Conservation (phyloP, 1,284 basidiomycete genomes). For the Ganoderma leucocontextum region DNA sequence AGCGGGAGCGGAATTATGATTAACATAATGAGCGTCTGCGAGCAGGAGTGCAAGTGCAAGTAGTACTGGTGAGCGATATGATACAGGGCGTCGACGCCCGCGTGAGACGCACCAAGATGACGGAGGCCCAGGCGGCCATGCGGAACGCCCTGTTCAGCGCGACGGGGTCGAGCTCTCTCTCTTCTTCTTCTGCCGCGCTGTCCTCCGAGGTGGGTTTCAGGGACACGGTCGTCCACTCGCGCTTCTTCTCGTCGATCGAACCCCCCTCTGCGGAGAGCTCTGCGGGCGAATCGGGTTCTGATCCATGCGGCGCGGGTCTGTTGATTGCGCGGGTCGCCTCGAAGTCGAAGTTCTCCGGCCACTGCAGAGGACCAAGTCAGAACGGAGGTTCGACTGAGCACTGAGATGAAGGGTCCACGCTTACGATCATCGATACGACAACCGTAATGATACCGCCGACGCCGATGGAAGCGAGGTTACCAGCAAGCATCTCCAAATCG, state of each 20-base stretch:
- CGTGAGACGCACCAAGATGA: constrained; percentile 62
- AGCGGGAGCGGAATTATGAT: constrained; percentile 84
- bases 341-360: constrained; percentile 86
- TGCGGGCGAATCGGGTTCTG: constrained; percentile 26
- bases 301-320: constrained; percentile 40
- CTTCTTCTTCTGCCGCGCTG: constrained; percentile 49
- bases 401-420: constrained; percentile 29
- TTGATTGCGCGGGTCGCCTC: constrained; percentile 82
- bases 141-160: constrained; percentile 75
- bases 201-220: constrained; percentile 45
- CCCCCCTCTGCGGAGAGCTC: constrained; percentile 38
- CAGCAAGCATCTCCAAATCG: constrained; percentile 86
- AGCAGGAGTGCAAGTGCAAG: neutral
- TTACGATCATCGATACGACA: constrained; percentile 66
- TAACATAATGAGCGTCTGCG: constrained; percentile 69
- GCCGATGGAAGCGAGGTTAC: constrained; percentile 88
- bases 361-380: constrained; percentile 48
- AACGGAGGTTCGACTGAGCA: neutral
- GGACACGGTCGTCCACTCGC: constrained; percentile 38
- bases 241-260: constrained; percentile 41
- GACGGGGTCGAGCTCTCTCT: constrained; percentile 68
- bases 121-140: constrained; percentile 78
- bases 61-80: neutral
- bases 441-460: constrained; percentile 83
- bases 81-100: neutral